phyloP scores from a whole-genome alignment of 2,329 filamentous ascomycete genomes.

The Sclerotinia sclerotiorum region DNA sequence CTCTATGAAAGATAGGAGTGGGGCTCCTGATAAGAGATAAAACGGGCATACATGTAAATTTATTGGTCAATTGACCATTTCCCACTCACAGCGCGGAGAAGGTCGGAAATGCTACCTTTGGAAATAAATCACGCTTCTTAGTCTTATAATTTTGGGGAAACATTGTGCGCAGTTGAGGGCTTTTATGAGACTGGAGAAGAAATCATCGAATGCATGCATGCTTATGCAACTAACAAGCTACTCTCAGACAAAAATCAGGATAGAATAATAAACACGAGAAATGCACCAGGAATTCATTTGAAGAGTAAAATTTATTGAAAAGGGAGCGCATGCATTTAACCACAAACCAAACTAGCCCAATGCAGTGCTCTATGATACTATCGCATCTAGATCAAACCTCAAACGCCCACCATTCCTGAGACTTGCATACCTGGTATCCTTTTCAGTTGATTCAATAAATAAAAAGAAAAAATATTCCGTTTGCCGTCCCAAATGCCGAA shows the following conservation, averaged over 20 bases:
- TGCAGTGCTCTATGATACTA: conserved; percentile 13
- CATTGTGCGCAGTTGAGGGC: no score
- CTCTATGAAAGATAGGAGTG: neutral
- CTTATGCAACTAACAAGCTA: neutral
- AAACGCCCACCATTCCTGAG: conserved; percentile 14
- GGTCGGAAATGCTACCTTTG: conserved; percentile 1
- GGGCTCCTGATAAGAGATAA: neutral
- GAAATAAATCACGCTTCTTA: neutral
- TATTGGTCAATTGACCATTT: neutral
- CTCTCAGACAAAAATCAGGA: neutral
- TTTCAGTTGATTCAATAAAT: conserved; percentile 1
- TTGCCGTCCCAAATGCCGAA: neutral
- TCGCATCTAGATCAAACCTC: conserved; percentile 19
- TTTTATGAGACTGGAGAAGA: neutral
- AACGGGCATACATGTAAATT: no score
- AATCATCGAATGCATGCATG: neutral
- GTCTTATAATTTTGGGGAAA: neutral
- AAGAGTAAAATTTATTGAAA: neutral
- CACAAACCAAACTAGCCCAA: neutral
- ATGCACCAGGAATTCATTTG: neutral
- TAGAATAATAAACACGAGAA: neutral
- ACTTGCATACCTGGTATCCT: conserved; percentile 13
- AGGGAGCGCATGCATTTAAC: neutral
- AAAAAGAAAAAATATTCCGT: neutral
- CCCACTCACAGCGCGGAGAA: neutral